These are phyloP conservation scores for Blastomyces gilchristii DNA, from an alignment of 2,329 filamentous ascomycete genomes.

Conservation along the genomic window DNA sequence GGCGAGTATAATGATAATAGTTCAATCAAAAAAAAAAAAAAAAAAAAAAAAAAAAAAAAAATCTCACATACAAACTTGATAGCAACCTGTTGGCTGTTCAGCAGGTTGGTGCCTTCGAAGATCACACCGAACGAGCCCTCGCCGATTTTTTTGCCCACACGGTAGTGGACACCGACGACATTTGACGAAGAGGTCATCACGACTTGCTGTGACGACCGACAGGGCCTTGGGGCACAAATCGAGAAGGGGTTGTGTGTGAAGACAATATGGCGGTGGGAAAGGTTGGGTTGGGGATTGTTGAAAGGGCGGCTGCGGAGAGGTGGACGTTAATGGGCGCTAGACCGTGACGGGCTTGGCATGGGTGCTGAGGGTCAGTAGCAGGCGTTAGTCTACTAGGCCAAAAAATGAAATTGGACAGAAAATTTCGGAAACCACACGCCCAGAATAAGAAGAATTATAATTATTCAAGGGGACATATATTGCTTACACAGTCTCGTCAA, in stretches of 20 bases:
- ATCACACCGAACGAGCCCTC: conserved; percentile 98
- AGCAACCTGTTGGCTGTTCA: conserved; percentile 98
- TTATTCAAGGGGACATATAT: background rate
- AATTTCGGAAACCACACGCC: background rate
- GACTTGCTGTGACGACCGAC: conserved; percentile 13
- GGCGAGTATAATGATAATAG: conserved; percentile 12
- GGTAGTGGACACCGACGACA: conserved; percentile 96
- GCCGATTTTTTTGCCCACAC: conserved; percentile 98
- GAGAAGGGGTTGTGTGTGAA: background rate
- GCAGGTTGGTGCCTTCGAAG: conserved; percentile 93
- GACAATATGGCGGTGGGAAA: conserved; percentile 12
- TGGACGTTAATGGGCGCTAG: conserved; percentile 1
- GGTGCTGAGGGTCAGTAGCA: background rate
- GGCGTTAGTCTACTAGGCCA: background rate
- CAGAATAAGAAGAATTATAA: background rate
- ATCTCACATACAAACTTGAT: conserved; percentile 80
- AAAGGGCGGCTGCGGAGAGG: conserved; percentile 7
- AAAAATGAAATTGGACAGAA: background rate
- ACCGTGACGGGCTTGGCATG: conserved; percentile 5
- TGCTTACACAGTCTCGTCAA: background rate
- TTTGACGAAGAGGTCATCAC: conserved; percentile 83
- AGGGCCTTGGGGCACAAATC: background rate
- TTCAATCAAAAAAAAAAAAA: background rate
- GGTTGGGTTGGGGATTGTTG: conserved; percentile 11
- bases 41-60: background rate